These are phyloP conservation scores for Phlebiopsis gigantea DNA, from an alignment of 768 basidiomycete species.

Conservation along the genomic window DNA sequence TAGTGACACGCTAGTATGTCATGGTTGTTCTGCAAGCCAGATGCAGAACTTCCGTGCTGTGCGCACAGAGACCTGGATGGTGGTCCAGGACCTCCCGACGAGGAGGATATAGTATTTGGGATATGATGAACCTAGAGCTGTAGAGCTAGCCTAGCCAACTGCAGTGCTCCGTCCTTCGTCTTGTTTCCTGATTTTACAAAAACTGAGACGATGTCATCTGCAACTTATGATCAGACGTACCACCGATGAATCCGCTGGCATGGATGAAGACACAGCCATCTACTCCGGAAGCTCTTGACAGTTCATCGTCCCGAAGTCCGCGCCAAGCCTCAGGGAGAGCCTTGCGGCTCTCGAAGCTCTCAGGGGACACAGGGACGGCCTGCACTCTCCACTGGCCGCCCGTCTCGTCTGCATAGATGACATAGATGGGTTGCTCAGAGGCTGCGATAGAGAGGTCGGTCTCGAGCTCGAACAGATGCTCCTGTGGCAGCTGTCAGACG, in stretches of 20 bases:
- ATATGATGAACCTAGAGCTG: neutral
- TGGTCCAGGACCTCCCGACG: neutral
- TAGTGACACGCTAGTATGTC: no score
- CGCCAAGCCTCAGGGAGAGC: constrained; percentile 92
- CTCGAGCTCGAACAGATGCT: constrained; percentile 90
- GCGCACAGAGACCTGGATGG: neutral
- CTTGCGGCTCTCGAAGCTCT: constrained; percentile 88
- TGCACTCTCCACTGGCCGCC: constrained; percentile 83
- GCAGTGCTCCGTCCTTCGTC: constrained; percentile 82
- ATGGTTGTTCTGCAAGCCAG: neutral
- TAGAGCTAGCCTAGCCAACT: constrained; percentile 70
- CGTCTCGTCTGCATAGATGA: constrained; percentile 85
- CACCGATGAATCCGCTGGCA: constrained; percentile 95
- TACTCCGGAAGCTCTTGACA: constrained; percentile 71
- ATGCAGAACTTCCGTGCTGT: neutral
- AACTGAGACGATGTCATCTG: neutral
- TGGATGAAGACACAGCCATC: constrained; percentile 89
- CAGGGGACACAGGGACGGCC: constrained; percentile 77
- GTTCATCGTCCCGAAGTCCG: constrained; percentile 79
- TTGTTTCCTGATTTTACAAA: constrained; percentile 57
- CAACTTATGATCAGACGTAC: constrained; percentile 44
- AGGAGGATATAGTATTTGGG: neutral
- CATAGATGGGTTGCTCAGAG: constrained; percentile 64
- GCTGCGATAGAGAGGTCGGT: constrained; percentile 40
- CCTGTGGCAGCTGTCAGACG: constrained; percentile 41